phyloP scores from a whole-genome alignment of 2,329 filamentous ascomycete species.

The Botrytis fragariae region DNA sequence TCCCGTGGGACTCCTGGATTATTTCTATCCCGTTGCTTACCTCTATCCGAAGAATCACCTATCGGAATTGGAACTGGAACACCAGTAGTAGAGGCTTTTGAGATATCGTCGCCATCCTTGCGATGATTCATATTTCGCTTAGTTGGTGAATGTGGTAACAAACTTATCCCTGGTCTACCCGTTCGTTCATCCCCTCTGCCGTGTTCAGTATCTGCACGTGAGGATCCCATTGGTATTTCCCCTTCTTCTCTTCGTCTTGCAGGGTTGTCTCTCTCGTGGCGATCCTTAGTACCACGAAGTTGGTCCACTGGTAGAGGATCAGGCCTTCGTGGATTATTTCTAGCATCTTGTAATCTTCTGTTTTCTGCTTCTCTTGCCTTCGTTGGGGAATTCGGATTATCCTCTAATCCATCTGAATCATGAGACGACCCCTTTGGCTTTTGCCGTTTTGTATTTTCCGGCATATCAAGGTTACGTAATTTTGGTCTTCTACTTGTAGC shows the following conservation, averaged over 20 bases:
- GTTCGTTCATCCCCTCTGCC: neutral
- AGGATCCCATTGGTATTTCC: neutral
- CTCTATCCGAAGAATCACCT: neutral
- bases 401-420: neutral
- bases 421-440: neutral
- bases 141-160: neutral
- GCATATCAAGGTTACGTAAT: neutral
- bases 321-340: neutral
- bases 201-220: neutral
- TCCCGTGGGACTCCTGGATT: neutral
- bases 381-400: neutral
- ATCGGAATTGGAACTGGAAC: neutral
- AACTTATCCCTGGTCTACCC: neutral
- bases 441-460: neutral
- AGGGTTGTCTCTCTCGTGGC: neutral
- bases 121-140: conserved; percentile 4
- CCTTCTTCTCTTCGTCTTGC: neutral
- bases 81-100: neutral
- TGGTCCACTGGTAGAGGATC: neutral
- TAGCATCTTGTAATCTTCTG: neutral
- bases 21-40: neutral
- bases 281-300: neutral
- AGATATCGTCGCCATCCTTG: neutral
- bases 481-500: neutral
- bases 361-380: neutral